Evolutionary conservation across 139 green algal genomes (phyloP).

Genomic region (Micractinium conductrix): DNA sequence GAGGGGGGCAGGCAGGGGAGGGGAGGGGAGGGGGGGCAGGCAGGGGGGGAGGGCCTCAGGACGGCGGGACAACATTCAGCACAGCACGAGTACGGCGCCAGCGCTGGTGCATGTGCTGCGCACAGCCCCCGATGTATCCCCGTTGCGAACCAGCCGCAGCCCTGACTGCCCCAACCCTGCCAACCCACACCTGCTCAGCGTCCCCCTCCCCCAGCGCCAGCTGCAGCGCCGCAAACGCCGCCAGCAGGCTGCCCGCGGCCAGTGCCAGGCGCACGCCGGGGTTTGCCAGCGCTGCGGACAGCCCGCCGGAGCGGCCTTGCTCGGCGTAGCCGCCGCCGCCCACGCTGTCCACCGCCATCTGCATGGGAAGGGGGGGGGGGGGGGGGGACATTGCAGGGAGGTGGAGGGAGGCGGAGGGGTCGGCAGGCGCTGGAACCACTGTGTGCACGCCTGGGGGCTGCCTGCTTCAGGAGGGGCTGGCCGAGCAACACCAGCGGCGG

Average conservation of each 20-base stretch:
- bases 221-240: neutral
- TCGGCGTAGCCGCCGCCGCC: neutral
- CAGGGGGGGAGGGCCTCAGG: neutral
- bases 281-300: conserved; percentile 4
- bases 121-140: neutral
- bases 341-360: conserved; percentile 1
- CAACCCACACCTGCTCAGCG: neutral
- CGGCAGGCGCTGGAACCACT: conserved; percentile 25
- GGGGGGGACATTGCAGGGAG: no score
- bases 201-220: neutral
- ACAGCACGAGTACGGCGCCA: neutral
- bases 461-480: no score
- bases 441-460: neutral
- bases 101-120: no score
- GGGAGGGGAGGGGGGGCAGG: neutral
- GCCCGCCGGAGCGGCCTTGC: neutral
- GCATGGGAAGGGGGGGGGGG: neutral
- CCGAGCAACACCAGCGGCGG: no score
- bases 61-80: neutral
- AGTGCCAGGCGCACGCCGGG: conserved; percentile 1
- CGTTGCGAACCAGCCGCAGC: neutral
- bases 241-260: neutral
- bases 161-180: neutral
- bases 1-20: neutral
- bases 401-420: neutral